Conservation (phyloP, 2,329 filamentous ascomycete genomes). For the Aspergillus puulaauensis region DNA sequence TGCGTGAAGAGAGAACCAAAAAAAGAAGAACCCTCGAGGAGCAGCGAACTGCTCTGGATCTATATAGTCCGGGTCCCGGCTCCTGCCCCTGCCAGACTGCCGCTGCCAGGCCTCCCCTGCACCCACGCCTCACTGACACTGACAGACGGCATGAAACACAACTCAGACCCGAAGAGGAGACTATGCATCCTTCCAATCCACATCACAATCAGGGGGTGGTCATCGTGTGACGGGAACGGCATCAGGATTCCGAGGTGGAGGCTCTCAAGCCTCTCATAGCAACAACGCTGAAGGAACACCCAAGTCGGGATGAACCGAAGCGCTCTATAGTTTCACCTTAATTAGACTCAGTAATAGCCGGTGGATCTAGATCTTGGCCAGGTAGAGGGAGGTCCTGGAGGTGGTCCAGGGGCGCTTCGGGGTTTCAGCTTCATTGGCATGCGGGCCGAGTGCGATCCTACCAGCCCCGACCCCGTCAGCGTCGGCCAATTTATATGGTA, state of each 20-base stretch:
- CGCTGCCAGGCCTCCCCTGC: neutral
- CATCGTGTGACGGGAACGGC: slow-evolving; percentile 1
- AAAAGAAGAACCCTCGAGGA: neutral
- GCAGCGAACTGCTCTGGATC: neutral
- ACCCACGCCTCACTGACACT: neutral
- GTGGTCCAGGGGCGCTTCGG: neutral
- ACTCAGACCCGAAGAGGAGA: neutral
- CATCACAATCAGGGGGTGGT: neutral
- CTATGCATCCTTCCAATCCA: slow-evolving; percentile 2
- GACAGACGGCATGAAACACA: slow-evolving; percentile 2
- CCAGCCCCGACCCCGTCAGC: neutral
- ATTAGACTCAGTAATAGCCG: slow-evolving; percentile 14
- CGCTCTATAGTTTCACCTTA: slow-evolving; percentile 21
- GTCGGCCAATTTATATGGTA: slow-evolving; percentile 7
- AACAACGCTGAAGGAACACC: neutral
- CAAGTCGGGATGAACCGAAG: slow-evolving; percentile 14
- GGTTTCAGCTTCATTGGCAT: slow-evolving; percentile 26
- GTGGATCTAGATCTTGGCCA: slow-evolving; percentile 14
- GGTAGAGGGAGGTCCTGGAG: slow-evolving; percentile 9
- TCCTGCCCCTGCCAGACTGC: too few relatives aligned
- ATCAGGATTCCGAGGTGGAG: neutral
- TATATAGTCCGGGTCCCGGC: slow-evolving; percentile 16
- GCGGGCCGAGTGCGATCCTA: neutral
- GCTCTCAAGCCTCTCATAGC: neutral
- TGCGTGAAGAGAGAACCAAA: slow-evolving; percentile 15